These are phyloP conservation scores for Claviceps pazoutovae DNA, from an alignment of 2,329 filamentous ascomycete genomes.

Conservation along the genomic window DNA sequence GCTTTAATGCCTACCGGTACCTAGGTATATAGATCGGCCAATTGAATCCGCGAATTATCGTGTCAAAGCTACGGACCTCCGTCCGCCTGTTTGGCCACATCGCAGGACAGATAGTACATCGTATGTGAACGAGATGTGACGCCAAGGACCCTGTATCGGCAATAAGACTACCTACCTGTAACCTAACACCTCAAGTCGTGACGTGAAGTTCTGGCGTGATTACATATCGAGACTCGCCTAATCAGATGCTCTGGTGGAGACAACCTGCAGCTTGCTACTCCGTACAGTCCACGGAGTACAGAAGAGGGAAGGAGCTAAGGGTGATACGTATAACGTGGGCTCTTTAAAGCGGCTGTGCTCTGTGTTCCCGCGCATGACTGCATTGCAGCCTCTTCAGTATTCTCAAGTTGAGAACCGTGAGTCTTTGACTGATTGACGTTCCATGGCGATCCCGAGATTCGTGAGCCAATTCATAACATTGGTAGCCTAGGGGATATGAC, in stretches of 20 bases:
- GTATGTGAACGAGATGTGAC: background rate
- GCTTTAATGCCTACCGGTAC: too few relatives aligned
- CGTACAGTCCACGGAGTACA: background rate
- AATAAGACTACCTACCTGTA: background rate
- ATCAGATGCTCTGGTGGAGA: background rate
- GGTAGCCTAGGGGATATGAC: background rate
- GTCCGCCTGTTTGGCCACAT: background rate
- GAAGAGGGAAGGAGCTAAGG: background rate
- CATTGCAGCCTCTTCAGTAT: background rate
- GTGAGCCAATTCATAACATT: background rate
- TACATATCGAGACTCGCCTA: background rate
- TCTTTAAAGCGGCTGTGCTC: background rate
- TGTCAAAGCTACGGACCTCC: too few relatives aligned
- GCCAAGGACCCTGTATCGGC: background rate
- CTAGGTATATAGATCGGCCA: too few relatives aligned
- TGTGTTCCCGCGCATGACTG: background rate
- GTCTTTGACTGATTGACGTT: background rate
- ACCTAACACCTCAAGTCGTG: background rate
- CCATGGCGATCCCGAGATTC: background rate
- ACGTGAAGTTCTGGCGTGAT: background rate
- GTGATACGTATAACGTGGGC: background rate
- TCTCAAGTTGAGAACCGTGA: background rate
- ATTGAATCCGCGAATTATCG: too few relatives aligned
- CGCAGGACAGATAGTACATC: background rate
- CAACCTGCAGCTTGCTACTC: background rate